Evolutionary conservation across 805 yeast species (phyloP), one percentile per base, ranked within the genome.

Genomic region (Priceomyces medius): DNA sequence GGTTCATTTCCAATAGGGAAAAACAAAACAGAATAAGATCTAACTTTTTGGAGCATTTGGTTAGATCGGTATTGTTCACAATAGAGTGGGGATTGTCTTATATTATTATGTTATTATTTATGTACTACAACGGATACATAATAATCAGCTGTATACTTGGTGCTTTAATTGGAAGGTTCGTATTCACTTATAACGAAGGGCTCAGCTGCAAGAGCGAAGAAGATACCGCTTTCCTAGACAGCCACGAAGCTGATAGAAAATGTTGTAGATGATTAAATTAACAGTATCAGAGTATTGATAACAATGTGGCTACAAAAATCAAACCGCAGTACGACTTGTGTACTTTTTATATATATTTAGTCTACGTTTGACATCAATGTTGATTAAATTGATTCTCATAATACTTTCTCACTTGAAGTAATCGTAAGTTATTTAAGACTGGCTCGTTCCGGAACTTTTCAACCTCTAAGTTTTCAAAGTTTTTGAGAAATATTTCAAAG

Each of bases 71-170:
- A 2, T 49, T 81, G 26, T 82, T 74, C 57, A 74, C 80, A 1
- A 53, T 79, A 20, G 82, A 81, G 55, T 80, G 84, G 79, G 83
- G 83, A 2, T 70, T 77, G 12, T 76, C 82, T 3, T 83, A 82
- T 58, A 58, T 83, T 38, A 76, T 83, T 53, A 83, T 82, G 85
- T 71, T 83, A 66, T 63, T 83, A 51, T 82, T 81, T 66, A 83
- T 83, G 88, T 81, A 82, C 66, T 83, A 79, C 66, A 83, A 82
- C 53, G 88, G 88, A 12, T 82, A 80, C 55, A 69, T 82, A 28
- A 76, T 81, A 44, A 78, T 83, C 43, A 73, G 80, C 8, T 81
- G 84, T 59, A 69, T 81, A 38, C 56, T 81, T 26, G 87, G 86
- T 6, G 83, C 83, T 2, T 59, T 80, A 20, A 53, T 81, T 40